These are phyloP conservation scores for Aspergillus hortae DNA, from an alignment of 2,329 filamentous ascomycete species.

Conservation along the genomic window DNA sequence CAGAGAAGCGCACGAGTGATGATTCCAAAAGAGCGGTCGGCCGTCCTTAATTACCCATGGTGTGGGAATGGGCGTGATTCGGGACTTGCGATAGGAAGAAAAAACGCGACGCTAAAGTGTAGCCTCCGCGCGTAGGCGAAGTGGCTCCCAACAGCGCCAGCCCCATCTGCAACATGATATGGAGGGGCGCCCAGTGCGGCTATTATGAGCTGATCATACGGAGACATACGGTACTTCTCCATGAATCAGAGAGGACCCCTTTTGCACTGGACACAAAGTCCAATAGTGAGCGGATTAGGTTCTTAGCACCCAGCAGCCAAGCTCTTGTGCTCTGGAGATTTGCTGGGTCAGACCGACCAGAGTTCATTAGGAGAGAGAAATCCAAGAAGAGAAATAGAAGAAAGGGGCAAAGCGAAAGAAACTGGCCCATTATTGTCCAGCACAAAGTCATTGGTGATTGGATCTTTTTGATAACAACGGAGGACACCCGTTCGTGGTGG, in stretches of 20 bases:
- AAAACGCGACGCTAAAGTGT: neutral
- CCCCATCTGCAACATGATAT: slow-evolving; percentile 6
- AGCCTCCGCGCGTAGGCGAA: slow-evolving; percentile 5
- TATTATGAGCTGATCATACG: slow-evolving; percentile 1
- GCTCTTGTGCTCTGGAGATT: neutral
- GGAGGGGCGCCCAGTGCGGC: neutral
- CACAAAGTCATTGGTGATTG: slow-evolving; percentile 2
- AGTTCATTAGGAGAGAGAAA: neutral
- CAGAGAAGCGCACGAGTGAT: slow-evolving; percentile 6
- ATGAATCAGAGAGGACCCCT: slow-evolving; percentile 4
- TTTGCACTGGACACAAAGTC: slow-evolving; percentile 1
- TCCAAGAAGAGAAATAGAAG: neutral
- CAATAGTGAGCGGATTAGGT: slow-evolving; percentile 8
- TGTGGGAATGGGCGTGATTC: slow-evolving; percentile 4
- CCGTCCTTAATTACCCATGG: slow-evolving; percentile 2
- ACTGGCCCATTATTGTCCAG: neutral
- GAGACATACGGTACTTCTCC: slow-evolving; percentile 4
- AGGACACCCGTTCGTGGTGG: neutral
- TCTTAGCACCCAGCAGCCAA: slow-evolving; percentile 8
- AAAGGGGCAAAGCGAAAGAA: slow-evolving; percentile 1
- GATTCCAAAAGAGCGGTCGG: neutral
- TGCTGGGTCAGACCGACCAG: neutral
- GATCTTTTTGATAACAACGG: neutral
- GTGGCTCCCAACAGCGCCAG: slow-evolving; percentile 9
- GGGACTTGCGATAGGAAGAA: slow-evolving; percentile 6